These are phyloP conservation scores for Albifimbria verrucaria DNA, from an alignment of 2,329 filamentous ascomycete genomes.

Conservation along the genomic window DNA sequence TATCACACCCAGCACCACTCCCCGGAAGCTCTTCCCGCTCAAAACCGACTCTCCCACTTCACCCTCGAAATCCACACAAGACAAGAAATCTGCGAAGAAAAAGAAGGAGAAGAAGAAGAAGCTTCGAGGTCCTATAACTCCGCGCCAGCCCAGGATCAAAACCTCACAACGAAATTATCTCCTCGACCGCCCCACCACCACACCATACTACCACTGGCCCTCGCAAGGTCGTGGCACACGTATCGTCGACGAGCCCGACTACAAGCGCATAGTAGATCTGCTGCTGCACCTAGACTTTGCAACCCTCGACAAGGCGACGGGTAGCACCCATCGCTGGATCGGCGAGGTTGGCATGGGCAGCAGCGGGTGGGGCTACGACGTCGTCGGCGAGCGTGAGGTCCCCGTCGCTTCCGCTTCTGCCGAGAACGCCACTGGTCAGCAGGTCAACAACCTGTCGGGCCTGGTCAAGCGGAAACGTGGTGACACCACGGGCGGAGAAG, in stretches of 20 bases:
- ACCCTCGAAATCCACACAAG: background rate
- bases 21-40: conserved; percentile 28
- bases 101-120: conserved; percentile 38
- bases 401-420: conserved; percentile 9
- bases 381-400: conserved; percentile 41
- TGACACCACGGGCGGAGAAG: conserved; percentile 17
- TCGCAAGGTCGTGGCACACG: conserved; percentile 57
- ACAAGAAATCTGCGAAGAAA: conserved; percentile 29
- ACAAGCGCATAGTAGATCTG: conserved; percentile 66
- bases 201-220: conserved; percentile 66
- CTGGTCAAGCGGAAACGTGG: conserved; percentile 46
- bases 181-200: conserved; percentile 46
- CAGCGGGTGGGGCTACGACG: conserved; percentile 45
- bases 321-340: conserved; percentile 68
- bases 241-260: conserved; percentile 60
- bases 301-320: conserved; percentile 56
- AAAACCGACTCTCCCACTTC: conserved; percentile 10
- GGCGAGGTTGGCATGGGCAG: conserved; percentile 58
- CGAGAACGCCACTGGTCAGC: conserved; percentile 7
- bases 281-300: conserved; percentile 73
- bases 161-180: conserved; percentile 50
- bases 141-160: conserved; percentile 65
- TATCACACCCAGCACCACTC: conserved; percentile 27
- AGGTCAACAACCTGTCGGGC: conserved; percentile 45
- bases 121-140: conserved; percentile 57